Base-by-base conservation (phyloP, 2,329 filamentous ascomycete species). In the Penicillium sp. region DNA sequence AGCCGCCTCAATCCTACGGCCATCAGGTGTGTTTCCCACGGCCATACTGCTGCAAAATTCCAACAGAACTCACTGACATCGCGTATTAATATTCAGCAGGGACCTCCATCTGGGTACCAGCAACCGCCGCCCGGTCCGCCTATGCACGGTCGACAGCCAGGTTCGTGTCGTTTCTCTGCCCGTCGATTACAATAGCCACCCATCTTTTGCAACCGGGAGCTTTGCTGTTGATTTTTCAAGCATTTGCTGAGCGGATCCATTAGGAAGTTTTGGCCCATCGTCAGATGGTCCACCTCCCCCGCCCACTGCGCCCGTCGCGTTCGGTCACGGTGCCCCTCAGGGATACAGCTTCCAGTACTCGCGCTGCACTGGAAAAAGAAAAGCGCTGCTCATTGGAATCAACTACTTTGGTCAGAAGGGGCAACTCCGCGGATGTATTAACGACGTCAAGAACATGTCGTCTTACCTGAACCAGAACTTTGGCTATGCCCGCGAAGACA, bases 401-500 rank as follows among this genome's bases (percentile, higher is more conserved):
- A 96, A 96, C 73, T 96, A 97, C 72, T 96, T 96, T 66, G 84
- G 86, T 44, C 90, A 96, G 72, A 83, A 88, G 49, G 90, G 90
- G 27, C 88, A 96, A 75, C 77, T 96, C 41, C 79, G 90, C 49
- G 91, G 91, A 39, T 97, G 91, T 65, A 96, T 96, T 75, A 96
- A 97, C 66, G 91, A 97, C 66, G 91, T 96, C 38, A 88, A 90
- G 72, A 96, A 96, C 74, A 95, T 97, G 89, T 95, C 90, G 24
- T 79, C 80, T 43, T 97, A 95, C 66, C 76, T 97, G 49, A 88
- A 88, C 54, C 83, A 90, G 68, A 84, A 89, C 64, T 96, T 94
- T 68, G 87, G 87, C 28, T 97, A 97, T 69, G 90, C 89, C 71
- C 78, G 90, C 49, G 91, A 96, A 70, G 90, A 97, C 65, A 97